Evolutionary conservation across 1,139 yeast species (phyloP), one percentile per base, ranked within the genome.

Genomic region (Lizanozyma gosingica): DNA sequence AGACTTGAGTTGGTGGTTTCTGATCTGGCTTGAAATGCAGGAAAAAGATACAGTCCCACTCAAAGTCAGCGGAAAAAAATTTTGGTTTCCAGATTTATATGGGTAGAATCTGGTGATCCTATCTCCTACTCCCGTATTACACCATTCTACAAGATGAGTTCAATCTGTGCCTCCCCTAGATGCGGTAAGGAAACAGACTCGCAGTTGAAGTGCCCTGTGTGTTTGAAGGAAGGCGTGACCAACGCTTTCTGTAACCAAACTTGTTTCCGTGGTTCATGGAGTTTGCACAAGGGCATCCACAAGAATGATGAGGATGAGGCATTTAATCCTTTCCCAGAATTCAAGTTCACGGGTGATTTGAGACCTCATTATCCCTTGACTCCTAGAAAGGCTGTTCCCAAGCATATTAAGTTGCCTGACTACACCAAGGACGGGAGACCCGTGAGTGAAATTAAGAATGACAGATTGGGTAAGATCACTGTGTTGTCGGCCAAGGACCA

Each of bases 291-390:
- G 54, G 61, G 68, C 18, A 64, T 71, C 40, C 82, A 76, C 50
- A 56, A 62, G 17, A 61, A 67, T 37, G 76, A 65, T 39, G 38
- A 48, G 2, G 56, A 55, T 18, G 77, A 71, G 4, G 50, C 78
- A 2, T 87, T 82, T 56, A 82, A 92, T 52, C 98, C 99, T 39
- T 94, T 86, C 63, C 95, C 97, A 15, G 73, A 73, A 35, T 84
- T 73, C 58, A 67, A 70, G 34, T 94, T 73, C 59, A 71, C 88
- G 1, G 98, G 98, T 15, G 65, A 70, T 0, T 59, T 90, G 43
- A 73, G 85, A 55, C 90, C 98, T 0, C 62, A 63, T 4, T 94
- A 92, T 53, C 99, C 99, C 0, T 67, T 94, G 44, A 64, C 85
- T 2, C 80, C 86, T 18, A 76, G 77, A 48, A 73, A 95, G 45